These are phyloP conservation scores for Quercus suber DNA, from an alignment of 306 rosid genomes.

Conservation along the genomic window DNA sequence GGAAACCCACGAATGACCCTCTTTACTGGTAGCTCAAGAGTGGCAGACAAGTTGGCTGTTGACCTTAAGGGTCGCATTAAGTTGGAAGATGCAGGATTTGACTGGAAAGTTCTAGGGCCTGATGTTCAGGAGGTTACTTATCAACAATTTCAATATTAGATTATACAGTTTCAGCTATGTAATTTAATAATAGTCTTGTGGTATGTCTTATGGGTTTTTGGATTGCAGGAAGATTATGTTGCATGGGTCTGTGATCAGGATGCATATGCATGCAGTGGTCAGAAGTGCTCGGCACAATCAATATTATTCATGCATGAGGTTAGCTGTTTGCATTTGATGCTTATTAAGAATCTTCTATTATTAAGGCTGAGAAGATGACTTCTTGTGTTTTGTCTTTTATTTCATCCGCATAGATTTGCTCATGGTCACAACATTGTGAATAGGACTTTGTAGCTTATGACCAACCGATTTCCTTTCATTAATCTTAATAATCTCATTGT, in stretches of 20 bases:
- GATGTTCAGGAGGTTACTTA: slow-evolving; percentile 85
- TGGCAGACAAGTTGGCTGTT: slow-evolving; percentile 83
- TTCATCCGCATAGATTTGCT: not conserved
- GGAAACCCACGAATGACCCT: slow-evolving; percentile 92
- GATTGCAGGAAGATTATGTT: slow-evolving; percentile 72
- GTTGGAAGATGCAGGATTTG: slow-evolving; percentile 98
- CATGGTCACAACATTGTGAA: slow-evolving; percentile 1
- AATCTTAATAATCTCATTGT: slow-evolving; percentile 10
- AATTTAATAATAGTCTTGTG: slow-evolving; percentile 11
- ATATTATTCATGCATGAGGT: slow-evolving; percentile 94
- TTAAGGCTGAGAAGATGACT: not conserved
- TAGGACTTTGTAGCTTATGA: not conserved
- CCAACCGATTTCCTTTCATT: not conserved
- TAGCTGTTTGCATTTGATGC: slow-evolving; percentile 23
- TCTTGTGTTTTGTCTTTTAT: not conserved
- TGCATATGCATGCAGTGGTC: slow-evolving; percentile 98
- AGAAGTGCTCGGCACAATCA: slow-evolving; percentile 96
- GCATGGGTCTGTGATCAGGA: slow-evolving; percentile 99
- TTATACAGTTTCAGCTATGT: slow-evolving; percentile 7
- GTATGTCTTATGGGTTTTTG: slow-evolving; percentile 20
- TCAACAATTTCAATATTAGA: not conserved
- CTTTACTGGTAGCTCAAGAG: slow-evolving; percentile 97
- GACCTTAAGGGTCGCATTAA: slow-evolving; percentile 87
- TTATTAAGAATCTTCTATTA: not conserved
- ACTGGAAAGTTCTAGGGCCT: slow-evolving; percentile 97